Evolutionary conservation across 352 stramenopile species (phyloP), one percentile per base, ranked within the genome.

Genomic region (Phytopythium sindhum): DNA sequence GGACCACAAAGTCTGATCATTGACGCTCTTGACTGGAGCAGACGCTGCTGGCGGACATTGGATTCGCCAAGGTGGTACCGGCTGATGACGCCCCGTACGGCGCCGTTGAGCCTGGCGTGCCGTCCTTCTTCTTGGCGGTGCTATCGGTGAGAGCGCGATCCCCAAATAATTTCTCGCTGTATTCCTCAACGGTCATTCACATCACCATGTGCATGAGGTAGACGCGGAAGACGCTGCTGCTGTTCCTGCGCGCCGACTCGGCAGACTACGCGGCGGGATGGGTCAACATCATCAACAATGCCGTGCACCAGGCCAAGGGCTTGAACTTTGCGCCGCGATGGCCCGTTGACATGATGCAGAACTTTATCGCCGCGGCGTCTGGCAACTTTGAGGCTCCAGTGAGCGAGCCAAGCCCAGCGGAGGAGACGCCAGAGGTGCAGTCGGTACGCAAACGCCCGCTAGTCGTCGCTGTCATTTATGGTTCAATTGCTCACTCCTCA

Each of bases 251-350:
- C 39, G 85, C 86, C 15, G 86, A 93, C 28, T 86, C 81, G 42
- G 57, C 88, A 48, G 84, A 90, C 24, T 77, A 89, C 42, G 86
- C 84, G 9, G 85, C 62, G 24, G 75, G 67, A 23, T 95, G 86
- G 86, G 86, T 93, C 31, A 90, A 81, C 51, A 80, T 88, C 55
- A 80, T 95, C 52, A 92, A 91, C 52, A 87, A 88, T 31, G 84
- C 84, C 15, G 75, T 93, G 35, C 77, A 90, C 58, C 88, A 84
- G 14, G 81, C 79, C 11, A 91, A 91, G 60, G 71, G 69, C 0
- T 67, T 91, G 7, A 70, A 85, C 41, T 95, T 90, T 63, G 66
- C 79, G 15, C 75, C 77, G 35, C 73, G 72, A 52, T 95, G 86
- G 86, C 78, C 81, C 8, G 56, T 80, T 8, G 83, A 93, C 23